Evolutionary conservation across 768 basidiomycete genomes (phyloP), one percentile per base, ranked within the genome.

Genomic region (Boletus pseudo-olivaceus): DNA sequence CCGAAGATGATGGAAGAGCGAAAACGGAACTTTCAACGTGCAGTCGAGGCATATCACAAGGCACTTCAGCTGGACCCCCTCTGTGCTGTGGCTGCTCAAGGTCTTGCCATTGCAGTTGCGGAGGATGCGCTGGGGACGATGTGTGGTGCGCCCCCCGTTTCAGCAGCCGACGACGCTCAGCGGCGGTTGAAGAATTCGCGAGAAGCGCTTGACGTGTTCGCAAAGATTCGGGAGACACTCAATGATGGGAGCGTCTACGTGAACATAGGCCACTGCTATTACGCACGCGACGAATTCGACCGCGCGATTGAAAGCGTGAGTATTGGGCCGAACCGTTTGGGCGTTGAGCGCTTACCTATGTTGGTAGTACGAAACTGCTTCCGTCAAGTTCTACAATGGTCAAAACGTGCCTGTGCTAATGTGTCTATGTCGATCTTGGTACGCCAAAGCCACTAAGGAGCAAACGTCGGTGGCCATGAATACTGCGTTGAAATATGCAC

Each of bases 181-280:
- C 80, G 81, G 57, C 77, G 90, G 42, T 62, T 83, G 57, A 81
- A 81, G 72, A 88, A 90, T 61, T 83, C 92, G 3, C 80, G 92
- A 7, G 93, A 97, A 48, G 96, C 97, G 0, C 72, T 99, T 41
- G 86, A 88, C 45, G 80, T 96, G 34, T 93, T 99, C 64, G 87
- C 85, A 3, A 93, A 96, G 71, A 87, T 98, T 48, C 80, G 93
- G 51, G 97, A 98, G 73, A 87, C 85, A 2, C 73, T 93, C 49
- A 81, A 83, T 54, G 82, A 84, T 40, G 92, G 90, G 7, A 89
- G 89, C 55, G 93, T 97, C 5, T 93, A 95, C 65, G 77, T 92
- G 65, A 99, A 99, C 68, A 95, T 98, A 78, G 97, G 95, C 0
- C 97, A 98, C 64, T 97, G 94, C 63, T 90, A 94, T 67, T 96